These are phyloP conservation scores for Botrytis squamosa DNA, from an alignment of 2,329 filamentous ascomycete species.

Conservation along the genomic window DNA sequence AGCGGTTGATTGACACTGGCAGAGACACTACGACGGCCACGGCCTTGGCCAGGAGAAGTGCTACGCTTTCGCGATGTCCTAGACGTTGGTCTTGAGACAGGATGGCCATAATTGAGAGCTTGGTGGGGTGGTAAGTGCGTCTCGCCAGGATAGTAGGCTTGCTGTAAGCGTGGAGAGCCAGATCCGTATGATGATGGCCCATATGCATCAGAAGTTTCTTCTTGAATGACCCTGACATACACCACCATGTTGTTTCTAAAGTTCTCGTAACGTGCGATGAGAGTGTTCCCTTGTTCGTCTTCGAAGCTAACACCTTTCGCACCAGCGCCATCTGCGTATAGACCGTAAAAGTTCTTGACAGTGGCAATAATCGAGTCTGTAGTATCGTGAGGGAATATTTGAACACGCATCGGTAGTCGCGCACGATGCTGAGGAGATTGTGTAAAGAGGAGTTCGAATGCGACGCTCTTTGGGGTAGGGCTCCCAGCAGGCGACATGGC, in stretches of 20 bases:
- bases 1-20: constrained; percentile 52
- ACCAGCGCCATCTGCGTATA: constrained; percentile 72
- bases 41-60: constrained; percentile 66
- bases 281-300: constrained; percentile 80
- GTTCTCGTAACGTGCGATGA: constrained; percentile 96
- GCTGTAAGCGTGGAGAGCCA: constrained; percentile 50
- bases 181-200: constrained; percentile 55
- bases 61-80: constrained; percentile 74
- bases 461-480: constrained; percentile 66
- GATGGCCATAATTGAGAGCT: constrained; percentile 55
- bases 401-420: constrained; percentile 79
- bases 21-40: constrained; percentile 76
- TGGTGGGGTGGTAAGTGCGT: constrained; percentile 60
- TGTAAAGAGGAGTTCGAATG: constrained; percentile 73
- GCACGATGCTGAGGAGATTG: constrained; percentile 68
- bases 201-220: constrained; percentile 48
- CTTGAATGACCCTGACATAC: constrained; percentile 81
- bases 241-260: constrained; percentile 90
- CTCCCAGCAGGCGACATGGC: constrained; percentile 38
- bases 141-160: constrained; percentile 59
- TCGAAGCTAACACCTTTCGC: constrained; percentile 91
- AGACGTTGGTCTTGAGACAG: constrained; percentile 66
- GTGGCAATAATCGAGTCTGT: constrained; percentile 98
- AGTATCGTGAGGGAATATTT: constrained; percentile 93
- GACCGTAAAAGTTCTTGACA: constrained; percentile 97